A percentile compares a stretch with the other conserved stretches of the same genome.
Evolutionary conservation across 2,329 filamentous ascomycete species (phyloP).

Genomic region (Verticillium albo-atrum): DNA sequence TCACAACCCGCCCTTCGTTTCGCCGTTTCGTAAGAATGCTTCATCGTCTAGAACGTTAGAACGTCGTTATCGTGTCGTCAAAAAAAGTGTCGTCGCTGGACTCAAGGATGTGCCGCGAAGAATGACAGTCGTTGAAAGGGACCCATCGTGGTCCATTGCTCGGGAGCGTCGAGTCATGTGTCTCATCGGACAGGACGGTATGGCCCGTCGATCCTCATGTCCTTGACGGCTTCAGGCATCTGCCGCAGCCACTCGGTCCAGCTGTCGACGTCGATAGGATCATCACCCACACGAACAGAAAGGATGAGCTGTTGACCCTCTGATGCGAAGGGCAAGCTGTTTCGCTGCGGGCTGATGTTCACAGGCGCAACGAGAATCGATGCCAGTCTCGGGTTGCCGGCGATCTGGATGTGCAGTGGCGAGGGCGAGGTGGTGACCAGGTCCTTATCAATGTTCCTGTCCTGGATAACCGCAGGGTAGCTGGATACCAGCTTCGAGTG

Average conservation of each 20-base stretch:
- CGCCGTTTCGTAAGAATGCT: neutral
- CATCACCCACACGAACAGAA: constrained; percentile 46
- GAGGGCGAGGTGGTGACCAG: constrained; percentile 44
- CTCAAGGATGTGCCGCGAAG: neutral
- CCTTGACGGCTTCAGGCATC: constrained; percentile 52
- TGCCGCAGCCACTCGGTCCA: constrained; percentile 56
- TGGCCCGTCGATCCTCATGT: constrained; percentile 51
- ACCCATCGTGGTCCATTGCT: neutral
- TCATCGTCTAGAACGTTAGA: neutral
- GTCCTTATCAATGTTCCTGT: constrained; percentile 43
- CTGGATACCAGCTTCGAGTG: constrained; percentile 48
- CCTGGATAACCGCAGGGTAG: constrained; percentile 48
- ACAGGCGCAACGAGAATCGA: constrained; percentile 52
- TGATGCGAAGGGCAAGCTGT: constrained; percentile 35
- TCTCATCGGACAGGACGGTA: constrained; percentile 31
- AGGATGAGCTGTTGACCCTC: constrained; percentile 44
- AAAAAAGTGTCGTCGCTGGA: neutral
- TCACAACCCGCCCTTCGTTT: neutral
- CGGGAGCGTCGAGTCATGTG: neutral
- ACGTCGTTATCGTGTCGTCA: neutral
- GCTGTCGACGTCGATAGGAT: constrained; percentile 45
- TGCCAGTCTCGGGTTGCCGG: constrained; percentile 47
- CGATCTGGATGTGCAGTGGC: constrained; percentile 52
- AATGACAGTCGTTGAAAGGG: neutral
- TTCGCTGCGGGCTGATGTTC: constrained; percentile 32